Base-by-base conservation (phyloP, 2,329 filamentous ascomycete genomes). In the Hypoxylon sp. region DNA sequence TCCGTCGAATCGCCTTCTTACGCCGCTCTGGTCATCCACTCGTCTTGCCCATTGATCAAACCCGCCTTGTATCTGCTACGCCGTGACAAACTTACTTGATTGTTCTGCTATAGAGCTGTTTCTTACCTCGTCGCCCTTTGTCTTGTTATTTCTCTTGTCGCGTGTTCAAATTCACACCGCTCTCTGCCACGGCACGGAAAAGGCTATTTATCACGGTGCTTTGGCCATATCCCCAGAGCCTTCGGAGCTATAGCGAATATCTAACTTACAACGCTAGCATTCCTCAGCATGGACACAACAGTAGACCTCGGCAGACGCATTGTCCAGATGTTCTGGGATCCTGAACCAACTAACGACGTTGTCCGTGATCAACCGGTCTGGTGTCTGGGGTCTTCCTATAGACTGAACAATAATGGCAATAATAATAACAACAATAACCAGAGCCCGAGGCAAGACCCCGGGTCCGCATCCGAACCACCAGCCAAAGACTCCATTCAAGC, bases 251-350 rank as follows among this genome's bases (percentile, higher is more conserved):
- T 38, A 53, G 5, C 36, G 6, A 57, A 38, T 11, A 45, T 28
- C 14, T 28, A 36, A 48, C 14, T 24, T 20, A 28, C 11, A 40
- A 18, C 44, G 22, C n/a, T 32, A 44, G 24, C n/a, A 9, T 55
- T 45, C 45, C 28, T 22, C 64, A 66, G 45, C 28, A 77, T 78
- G 75, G 75, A 76, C 45, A 69, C 74, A 16, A 89, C 85, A 61
- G 87, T 91, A 59, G 92, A 97, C 74, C 82, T 96, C 64, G 87
- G 91, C 71, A 90, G 91, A 71, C 91, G 91, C 68, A 89, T 97
- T 72, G 90, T 97, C 64, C 92, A 95, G 80, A 93, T 92, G 81
- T 90, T 98, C 75, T 97, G 93, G 91, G 94, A 97, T 72, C 93
- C 93, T 0, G 89, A 94, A 69, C 94, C 93, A 4, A 88, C 86